Conservation (phyloP, 2,329 filamentous ascomycete species). For the Samsoniella hepiali region DNA sequence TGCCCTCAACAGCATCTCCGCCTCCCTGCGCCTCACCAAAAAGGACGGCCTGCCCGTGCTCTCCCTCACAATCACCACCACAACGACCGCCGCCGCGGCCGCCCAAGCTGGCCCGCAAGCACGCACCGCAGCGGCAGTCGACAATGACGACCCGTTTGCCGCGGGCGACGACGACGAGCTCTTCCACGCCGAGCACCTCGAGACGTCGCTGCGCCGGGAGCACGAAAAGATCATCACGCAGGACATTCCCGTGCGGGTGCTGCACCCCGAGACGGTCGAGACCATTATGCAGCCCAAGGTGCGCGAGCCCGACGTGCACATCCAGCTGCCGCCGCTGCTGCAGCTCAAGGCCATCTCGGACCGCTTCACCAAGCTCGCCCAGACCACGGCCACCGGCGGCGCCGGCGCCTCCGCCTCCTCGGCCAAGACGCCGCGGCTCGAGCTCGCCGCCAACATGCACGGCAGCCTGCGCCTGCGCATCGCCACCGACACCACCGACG, state of each 20-base stretch:
- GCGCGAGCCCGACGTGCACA: constrained; percentile 89
- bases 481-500: constrained; percentile 77
- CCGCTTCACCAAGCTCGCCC: constrained; percentile 84
- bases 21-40: constrained; percentile 86
- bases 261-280: constrained; percentile 79
- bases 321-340: constrained; percentile 79
- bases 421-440: constrained; percentile 61
- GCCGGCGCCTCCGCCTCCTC: constrained; percentile 10
- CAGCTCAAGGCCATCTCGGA: constrained; percentile 94
- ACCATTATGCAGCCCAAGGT: constrained; percentile 90
- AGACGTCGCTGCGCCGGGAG: constrained; percentile 60
- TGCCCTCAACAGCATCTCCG: constrained; percentile 74
- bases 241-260: constrained; percentile 89
- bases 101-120: constrained; percentile 26
- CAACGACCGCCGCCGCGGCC: constrained; percentile 47
- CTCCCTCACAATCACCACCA: constrained; percentile 83
- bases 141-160: constrained; percentile 38
- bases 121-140: constrained; percentile 21
- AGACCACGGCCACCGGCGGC: constrained; percentile 30
- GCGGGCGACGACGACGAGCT: constrained; percentile 42
- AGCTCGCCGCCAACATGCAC: constrained; percentile 92
- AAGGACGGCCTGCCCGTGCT: constrained; percentile 84
- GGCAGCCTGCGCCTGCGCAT: constrained; percentile 78
- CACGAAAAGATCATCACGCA: constrained; percentile 92
- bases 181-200: constrained; percentile 50